phyloP scores from a whole-genome alignment of 371 early-diverging fungal genomes.

The Mortierella sp. region DNA sequence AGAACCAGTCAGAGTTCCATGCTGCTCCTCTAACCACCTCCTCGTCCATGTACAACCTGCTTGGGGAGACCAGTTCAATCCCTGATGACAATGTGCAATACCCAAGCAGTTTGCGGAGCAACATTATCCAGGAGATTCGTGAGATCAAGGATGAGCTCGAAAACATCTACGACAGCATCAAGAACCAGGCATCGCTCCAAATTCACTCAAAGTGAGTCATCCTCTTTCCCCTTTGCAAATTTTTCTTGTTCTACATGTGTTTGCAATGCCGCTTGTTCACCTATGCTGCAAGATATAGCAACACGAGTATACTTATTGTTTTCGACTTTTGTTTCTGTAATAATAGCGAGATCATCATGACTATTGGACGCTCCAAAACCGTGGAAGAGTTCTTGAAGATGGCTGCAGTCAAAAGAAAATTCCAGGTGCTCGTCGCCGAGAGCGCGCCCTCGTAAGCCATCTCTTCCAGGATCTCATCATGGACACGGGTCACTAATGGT shows the following conservation, averaged over 20 bases:
- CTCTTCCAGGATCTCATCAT: neutral
- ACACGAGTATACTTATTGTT: neutral
- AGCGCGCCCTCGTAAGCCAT: conserved; percentile 82
- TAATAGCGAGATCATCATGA: conserved; percentile 94
- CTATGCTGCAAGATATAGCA: neutral
- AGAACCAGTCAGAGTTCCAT: conserved; percentile 39
- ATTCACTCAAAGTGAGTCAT: conserved; percentile 60
- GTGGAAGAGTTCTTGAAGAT: conserved; percentile 90
- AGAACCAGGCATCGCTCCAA: conserved; percentile 54
- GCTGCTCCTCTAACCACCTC: conserved; percentile 55
- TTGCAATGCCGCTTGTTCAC: neutral
- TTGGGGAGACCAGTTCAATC: conserved; percentile 64
- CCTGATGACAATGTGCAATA: conserved; percentile 29
- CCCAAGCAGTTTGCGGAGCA: conserved; percentile 68
- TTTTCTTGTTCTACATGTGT: neutral
- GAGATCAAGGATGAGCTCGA: conserved; percentile 65
- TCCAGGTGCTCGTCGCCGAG: conserved; percentile 96
- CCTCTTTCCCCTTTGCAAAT: neutral
- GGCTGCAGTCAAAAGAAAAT: conserved; percentile 89
- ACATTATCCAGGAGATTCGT: conserved; percentile 85
- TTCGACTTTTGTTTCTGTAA: neutral
- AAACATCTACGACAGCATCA: conserved; percentile 54
- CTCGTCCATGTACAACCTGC: conserved; percentile 74
- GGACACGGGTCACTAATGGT: too few species aligned
- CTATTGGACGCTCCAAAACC: conserved; percentile 88